These are phyloP conservation scores for Plenodomus biglobosus DNA, from an alignment of 2,329 filamentous ascomycete genomes.

Conservation along the genomic window DNA sequence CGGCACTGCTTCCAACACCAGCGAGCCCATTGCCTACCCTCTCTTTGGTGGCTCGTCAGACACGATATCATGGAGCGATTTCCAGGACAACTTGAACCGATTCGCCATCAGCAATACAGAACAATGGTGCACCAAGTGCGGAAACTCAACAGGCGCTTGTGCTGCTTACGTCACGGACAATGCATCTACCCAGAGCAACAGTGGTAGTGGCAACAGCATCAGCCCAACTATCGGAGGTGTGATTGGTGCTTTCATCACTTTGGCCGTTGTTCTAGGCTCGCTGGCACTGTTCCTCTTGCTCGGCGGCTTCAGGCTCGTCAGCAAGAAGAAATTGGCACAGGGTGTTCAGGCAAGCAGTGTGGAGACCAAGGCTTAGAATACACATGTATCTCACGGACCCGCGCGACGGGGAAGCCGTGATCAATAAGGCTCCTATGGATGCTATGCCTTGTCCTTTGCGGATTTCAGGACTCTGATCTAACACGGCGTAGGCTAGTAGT, in stretches of 20 bases:
- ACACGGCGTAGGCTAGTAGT: no score
- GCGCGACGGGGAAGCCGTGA: no score
- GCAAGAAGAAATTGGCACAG: constrained; percentile 50
- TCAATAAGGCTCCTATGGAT: no score
- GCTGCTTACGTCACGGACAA: constrained; percentile 46
- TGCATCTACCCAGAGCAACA: constrained; percentile 5
- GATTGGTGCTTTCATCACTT: constrained; percentile 70
- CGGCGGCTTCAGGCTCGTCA: constrained; percentile 61
- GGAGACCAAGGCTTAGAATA: constrained; percentile 14
- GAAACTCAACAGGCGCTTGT: constrained; percentile 69
- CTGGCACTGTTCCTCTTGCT: constrained; percentile 57
- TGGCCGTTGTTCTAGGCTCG: constrained; percentile 61
- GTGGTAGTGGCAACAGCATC: constrained; percentile 50
- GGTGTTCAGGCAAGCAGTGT: constrained; percentile 2
- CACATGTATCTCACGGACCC: background rate
- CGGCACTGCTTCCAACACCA: constrained; percentile 54
- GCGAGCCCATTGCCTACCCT: constrained; percentile 57
- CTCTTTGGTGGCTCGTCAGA: constrained; percentile 60
- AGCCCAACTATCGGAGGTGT: constrained; percentile 76
- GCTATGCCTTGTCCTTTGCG: no score
- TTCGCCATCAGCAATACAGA: constrained; percentile 67
- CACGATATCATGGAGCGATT: constrained; percentile 68
- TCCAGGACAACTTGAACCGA: constrained; percentile 62
- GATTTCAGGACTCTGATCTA: no score
- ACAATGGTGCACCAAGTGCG: constrained; percentile 75